Conservation (phyloP, 2,329 filamentous ascomycete genomes). For the Chalara sp. region DNA sequence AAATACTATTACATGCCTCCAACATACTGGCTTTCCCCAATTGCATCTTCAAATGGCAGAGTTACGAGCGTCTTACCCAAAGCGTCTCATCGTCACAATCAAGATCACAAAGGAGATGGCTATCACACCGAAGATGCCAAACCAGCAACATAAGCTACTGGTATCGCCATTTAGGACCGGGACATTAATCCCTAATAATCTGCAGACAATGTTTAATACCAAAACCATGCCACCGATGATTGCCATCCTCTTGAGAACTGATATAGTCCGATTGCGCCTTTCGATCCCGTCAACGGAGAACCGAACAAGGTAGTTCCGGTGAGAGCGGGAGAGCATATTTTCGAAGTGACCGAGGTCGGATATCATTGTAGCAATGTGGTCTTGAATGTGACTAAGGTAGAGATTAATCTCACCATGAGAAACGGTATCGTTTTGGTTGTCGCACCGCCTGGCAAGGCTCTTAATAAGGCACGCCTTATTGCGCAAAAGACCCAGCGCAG, state of each 20-base stretch:
- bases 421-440: conserved; percentile 59
- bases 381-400: conserved; percentile 92
- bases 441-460: conserved; percentile 88
- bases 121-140: too few species aligned
- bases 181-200: conserved; percentile 4
- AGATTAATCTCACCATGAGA: conserved; percentile 90
- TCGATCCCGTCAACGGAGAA: conserved; percentile 33
- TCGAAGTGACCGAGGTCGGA: conserved; percentile 89
- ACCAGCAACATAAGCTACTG: too few species aligned
- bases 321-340: conserved; percentile 85
- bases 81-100: too few species aligned
- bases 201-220: background rate
- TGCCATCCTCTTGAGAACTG: background rate
- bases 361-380: conserved; percentile 98
- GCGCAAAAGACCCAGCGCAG: conserved; percentile 76
- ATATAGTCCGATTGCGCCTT: background rate
- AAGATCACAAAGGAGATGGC: too few species aligned
- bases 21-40: too few species aligned
- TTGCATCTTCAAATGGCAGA: too few species aligned
- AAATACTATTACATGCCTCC: too few species aligned
- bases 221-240: conserved; percentile 2
- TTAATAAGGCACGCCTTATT: conserved; percentile 94
- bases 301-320: conserved; percentile 91
- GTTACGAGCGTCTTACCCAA: too few species aligned
- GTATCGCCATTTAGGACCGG: too few species aligned